Evolutionary conservation across 2,329 filamentous ascomycete species (phyloP), one percentile per base, ranked within the genome.

Genomic region (Nemania bipapillata): DNA sequence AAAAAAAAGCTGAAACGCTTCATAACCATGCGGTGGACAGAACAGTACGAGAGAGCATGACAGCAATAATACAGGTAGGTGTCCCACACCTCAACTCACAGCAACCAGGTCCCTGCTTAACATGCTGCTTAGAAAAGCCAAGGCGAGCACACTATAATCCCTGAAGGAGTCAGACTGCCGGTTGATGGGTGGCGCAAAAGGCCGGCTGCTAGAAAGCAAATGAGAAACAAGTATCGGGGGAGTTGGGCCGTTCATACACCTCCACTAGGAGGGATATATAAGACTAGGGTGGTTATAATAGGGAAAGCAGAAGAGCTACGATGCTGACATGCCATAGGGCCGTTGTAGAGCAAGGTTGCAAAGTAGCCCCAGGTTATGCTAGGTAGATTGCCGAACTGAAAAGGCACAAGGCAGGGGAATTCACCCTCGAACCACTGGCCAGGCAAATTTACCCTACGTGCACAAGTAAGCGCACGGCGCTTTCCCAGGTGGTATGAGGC

Each of bases 1-100:
- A 77, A 76, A 80, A 80, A 77, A 80, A 80, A 77, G 73, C 74
- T 83, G 82, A 84, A 83, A 84, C 82, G 77, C 78, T 76, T 76
- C 77, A 77, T 80, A 79, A 70, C 80, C 79, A 81, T 82, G 80
- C 80, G 77, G 77, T 75, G 78, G 30, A 32, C 30, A 32, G 80
- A 76, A 79, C 77, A 79, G 75, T 76, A 73, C 70, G 67, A 70
- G 69, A 74, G 64, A 76, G 78, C 79, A 81, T 80, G 75, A 79
- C 79, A 78, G 77, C 78, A 79, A 77, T 76, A 73, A 75, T 74
- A 76, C 72, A 78, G 71, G 75, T 70, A 78, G 71, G 75, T 70
- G 73, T 76, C 66, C 73, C 77, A 72, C 72, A 74, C 71, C 72
- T 72, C 73, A 68, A 73, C 73, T 75, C 75, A 71, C 66, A 72